Evolutionary conservation across 352 stramenopile species (phyloP).

Genomic region (Globisporangium camurandrum): DNA sequence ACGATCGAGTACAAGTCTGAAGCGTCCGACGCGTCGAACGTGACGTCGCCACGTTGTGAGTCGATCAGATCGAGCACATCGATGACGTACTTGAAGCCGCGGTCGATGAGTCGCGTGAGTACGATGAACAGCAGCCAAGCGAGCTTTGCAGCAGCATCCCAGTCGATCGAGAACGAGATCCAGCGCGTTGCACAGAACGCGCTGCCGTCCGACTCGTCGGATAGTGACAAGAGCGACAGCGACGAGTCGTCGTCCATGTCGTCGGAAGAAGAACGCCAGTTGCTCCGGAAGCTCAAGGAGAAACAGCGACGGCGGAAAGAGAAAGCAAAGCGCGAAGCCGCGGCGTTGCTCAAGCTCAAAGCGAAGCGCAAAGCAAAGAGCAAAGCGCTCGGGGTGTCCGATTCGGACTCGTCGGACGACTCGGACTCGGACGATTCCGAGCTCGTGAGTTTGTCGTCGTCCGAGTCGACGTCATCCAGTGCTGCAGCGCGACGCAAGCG

Average conservation of each 20-base stretch:
- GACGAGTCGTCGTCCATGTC: slow-evolving; percentile 8
- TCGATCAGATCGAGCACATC: too few relatives aligned
- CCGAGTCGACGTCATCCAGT: too few relatives aligned
- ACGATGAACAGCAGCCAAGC: too few relatives aligned
- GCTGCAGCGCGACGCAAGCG: neutral
- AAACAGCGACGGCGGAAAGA: slow-evolving; percentile 16
- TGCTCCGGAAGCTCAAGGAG: slow-evolving; percentile 17
- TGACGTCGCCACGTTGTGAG: too few relatives aligned
- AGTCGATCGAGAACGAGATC: too few relatives aligned
- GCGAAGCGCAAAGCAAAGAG: neutral
- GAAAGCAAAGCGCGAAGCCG: slow-evolving; percentile 5
- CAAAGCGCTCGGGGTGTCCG: neutral
- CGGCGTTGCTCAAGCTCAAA: neutral
- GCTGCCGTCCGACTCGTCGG: slow-evolving; percentile 26
- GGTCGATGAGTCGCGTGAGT: too few relatives aligned
- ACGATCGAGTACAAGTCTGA: too few relatives aligned
- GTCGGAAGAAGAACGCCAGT: slow-evolving; percentile 13
- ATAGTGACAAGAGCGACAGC: neutral
- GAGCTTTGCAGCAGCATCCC: too few relatives aligned
- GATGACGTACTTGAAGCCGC: too few relatives aligned
- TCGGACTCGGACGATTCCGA: slow-evolving; percentile 13
- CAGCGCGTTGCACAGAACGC: slow-evolving; percentile 26
- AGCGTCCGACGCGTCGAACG: too few relatives aligned
- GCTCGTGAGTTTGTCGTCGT: too few relatives aligned
- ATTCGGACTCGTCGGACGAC: too few relatives aligned